phyloP scores from a whole-genome alignment of 495 filamentous ascomycete species.

The Cenococcum geophilum region DNA sequence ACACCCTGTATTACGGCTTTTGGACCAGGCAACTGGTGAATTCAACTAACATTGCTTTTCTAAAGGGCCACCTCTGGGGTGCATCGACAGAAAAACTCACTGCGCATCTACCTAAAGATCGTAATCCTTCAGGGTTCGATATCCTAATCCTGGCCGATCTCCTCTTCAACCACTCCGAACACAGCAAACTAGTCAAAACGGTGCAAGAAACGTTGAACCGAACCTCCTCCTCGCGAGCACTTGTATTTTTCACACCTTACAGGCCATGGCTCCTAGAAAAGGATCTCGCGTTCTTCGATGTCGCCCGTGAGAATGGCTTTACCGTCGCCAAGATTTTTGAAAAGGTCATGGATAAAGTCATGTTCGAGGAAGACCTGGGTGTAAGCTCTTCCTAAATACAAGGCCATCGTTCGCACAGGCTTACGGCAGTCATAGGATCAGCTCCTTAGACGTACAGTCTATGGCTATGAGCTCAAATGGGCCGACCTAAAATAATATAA shows the following conservation, averaged over 20 bases:
- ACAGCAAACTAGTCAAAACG: conserved; percentile 64
- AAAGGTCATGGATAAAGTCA: conserved; percentile 69
- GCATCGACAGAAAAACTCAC: conserved; percentile 36
- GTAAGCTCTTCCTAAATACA: conserved; percentile 40
- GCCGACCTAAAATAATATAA: neutral
- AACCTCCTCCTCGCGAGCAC: conserved; percentile 51
- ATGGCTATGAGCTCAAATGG: conserved; percentile 60
- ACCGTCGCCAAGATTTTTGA: conserved; percentile 71
- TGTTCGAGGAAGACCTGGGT: conserved; percentile 84
- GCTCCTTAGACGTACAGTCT: conserved; percentile 65
- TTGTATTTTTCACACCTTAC: conserved; percentile 92
- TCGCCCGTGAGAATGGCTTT: conserved; percentile 62
- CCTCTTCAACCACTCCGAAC: conserved; percentile 83
- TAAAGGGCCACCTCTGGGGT: conserved; percentile 79
- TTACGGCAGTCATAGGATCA: conserved; percentile 33
- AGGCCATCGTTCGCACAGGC: neutral
- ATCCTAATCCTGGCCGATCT: conserved; percentile 80
- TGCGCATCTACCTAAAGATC: conserved; percentile 34
- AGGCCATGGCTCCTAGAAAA: conserved; percentile 80
- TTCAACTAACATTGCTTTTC: conserved; percentile 34
- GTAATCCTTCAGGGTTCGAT: conserved; percentile 53
- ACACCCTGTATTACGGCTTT: too few species aligned
- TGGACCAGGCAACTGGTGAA: neutral
- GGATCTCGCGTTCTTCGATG: conserved; percentile 79
- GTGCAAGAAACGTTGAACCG: conserved; percentile 57